These are phyloP conservation scores for Cucumis sativus DNA, from an alignment of 306 rosid species.

Conservation along the genomic window DNA sequence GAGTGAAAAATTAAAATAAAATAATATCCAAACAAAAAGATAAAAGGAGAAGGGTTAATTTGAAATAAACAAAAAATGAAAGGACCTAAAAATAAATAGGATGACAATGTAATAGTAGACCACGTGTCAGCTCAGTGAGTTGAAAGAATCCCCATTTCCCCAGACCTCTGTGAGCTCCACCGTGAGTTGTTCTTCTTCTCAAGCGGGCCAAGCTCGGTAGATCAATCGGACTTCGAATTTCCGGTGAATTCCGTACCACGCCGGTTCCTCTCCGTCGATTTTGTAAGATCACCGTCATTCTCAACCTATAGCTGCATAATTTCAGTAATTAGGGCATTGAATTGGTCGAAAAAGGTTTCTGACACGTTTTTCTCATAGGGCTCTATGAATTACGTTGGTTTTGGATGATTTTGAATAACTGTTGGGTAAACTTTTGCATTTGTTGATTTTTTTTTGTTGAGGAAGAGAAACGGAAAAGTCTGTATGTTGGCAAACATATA, in stretches of 20 bases:
- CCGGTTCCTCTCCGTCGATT: slow-evolving; percentile 13
- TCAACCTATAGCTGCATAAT: neutral
- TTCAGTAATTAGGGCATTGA: neutral
- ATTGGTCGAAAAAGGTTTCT: neutral
- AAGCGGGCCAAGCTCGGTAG: slow-evolving; percentile 9
- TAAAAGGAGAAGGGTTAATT: neutral
- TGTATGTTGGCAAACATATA: neutral
- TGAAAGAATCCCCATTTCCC: slow-evolving; percentile 8
- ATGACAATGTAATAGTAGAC: neutral
- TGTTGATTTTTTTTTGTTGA: neutral
- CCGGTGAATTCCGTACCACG: slow-evolving; percentile 9
- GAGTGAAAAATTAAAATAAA: no score
- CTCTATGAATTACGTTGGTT: neutral
- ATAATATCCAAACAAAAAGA: no score
- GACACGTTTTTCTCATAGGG: neutral
- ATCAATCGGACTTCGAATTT: slow-evolving; percentile 8
- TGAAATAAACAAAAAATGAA: neutral
- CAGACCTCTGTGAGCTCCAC: slow-evolving; percentile 16
- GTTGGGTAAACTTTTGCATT: neutral
- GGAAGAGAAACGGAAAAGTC: neutral
- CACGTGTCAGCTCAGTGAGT: slow-evolving; percentile 21
- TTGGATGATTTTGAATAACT: neutral
- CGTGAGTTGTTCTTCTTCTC: slow-evolving; percentile 17
- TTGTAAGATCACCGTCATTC: slow-evolving; percentile 17
- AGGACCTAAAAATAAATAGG: neutral